Conservation (phyloP, 2,329 filamentous ascomycete genomes). For the Apiospora rasikravindrae region DNA sequence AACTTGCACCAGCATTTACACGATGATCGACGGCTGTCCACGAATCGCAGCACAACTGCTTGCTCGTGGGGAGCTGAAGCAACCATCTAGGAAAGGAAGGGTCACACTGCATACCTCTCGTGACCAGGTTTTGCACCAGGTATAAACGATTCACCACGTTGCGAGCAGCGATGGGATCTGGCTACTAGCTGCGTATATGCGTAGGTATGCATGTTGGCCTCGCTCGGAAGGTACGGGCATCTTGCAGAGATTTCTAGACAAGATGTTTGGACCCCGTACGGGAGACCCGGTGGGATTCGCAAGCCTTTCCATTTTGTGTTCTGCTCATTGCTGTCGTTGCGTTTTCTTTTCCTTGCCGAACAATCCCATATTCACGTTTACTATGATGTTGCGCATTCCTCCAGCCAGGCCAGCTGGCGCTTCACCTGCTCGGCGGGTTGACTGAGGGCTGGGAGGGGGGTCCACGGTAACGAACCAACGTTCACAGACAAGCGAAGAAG, state of each 20-base stretch:
- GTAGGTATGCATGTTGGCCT: not conserved
- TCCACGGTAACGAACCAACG: not conserved
- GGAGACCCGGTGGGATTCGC: not conserved
- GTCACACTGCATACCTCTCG: slow-evolving; percentile 1
- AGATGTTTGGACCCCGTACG: not conserved
- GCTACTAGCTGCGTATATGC: too few species aligned
- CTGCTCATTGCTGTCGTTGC: not conserved
- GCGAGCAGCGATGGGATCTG: not conserved
- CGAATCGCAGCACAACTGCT: not conserved
- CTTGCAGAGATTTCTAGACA: not conserved
- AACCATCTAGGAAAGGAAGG: not conserved
- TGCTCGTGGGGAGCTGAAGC: not conserved
- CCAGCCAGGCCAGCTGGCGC: not conserved
- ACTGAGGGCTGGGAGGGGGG: not conserved
- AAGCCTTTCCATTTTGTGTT: not conserved
- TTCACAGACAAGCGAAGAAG: not conserved
- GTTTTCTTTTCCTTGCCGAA: not conserved
- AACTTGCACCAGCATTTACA: not conserved
- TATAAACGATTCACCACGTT: not conserved
- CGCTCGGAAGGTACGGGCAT: not conserved
- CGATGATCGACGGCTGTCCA: not conserved
- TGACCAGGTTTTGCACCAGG: not conserved
- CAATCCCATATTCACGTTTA: not conserved
- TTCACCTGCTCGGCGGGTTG: not conserved
- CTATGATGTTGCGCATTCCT: not conserved